Evolutionary conservation across 768 basidiomycete genomes (phyloP), one percentile per base, ranked within the genome.

Genomic region (Gyrodon lividus): DNA sequence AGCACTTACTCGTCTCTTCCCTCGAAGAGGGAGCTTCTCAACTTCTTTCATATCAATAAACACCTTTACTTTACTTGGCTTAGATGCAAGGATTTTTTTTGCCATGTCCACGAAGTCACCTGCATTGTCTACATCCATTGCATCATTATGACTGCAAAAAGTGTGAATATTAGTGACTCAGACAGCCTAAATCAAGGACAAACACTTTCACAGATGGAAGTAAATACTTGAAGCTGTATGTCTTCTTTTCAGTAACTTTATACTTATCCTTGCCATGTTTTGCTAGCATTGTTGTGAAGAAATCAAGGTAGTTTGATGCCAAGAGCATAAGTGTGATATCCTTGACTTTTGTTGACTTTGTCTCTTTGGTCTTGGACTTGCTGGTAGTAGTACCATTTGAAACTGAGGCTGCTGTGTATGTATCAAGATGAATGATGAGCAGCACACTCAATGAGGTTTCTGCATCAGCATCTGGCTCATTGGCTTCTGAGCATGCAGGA

Each of bases 1-100:
- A 26, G 24, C 4, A 26, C 24, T 26, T 26, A 26, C 24, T 7
- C 24, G 24, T 26, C 4, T 26, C 24, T 26, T 26, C 7, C 4
- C 24, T 26, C 24, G 24, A 4, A 26, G 13, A 13, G 47, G 38
- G 4, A 48, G 47, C 35, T 48, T 48, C 28, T 37, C 16, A 1
- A 48, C 47, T 40, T 48, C 35, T 5, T 48, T 35, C 47, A 48
- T 48, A n/a, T 48, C 23, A 40, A 48, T 39, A 38, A 1, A n/a
- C n/a, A 48, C 16, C 16, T 48, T 48, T 4, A 38, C 9, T 22
- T 35, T 48, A 19, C 34, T n/a, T 6, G 17, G 46, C 8, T 48
- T 28, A 7, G 28, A 20, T 0, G 6, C 22, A n/a, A 38, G 17
- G 19, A 38, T 26, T 22, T 48, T 48, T 33, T 34, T 35, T 1